These are phyloP conservation scores for Spizellomyces sp. DNA, from an alignment of 192 early-diverging fungal species.

Conservation along the genomic window DNA sequence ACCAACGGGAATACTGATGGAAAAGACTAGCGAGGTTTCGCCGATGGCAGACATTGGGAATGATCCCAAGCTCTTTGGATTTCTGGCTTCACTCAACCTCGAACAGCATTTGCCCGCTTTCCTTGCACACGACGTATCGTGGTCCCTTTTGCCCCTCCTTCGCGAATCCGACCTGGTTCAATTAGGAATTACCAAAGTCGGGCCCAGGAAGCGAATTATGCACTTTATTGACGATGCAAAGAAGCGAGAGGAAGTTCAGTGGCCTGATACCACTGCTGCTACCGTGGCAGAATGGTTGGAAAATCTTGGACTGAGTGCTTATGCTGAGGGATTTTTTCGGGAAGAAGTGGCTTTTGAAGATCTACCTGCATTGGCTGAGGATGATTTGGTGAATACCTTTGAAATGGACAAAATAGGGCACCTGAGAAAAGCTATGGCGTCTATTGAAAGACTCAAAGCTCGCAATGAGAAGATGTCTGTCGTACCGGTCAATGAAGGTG, in stretches of 20 bases:
- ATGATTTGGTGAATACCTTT: conserved; percentile 24
- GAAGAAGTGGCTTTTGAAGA: conserved; percentile 26
- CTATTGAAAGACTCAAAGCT: not conserved
- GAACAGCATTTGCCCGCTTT: conserved; percentile 11
- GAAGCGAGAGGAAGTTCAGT: not conserved
- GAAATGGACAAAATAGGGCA: conserved; percentile 25
- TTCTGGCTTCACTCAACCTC: conserved; percentile 17
- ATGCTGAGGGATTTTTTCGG: conserved; percentile 13
- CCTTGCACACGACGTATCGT: conserved; percentile 14
- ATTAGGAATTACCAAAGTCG: conserved; percentile 31
- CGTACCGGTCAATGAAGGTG: too few relatives aligned
- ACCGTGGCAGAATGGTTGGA: conserved; percentile 6
- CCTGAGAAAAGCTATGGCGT: not conserved
- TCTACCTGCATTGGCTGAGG: conserved; percentile 23
- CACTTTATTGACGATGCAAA: conserved; percentile 14
- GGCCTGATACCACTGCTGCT: not conserved
- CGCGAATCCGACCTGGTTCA: conserved; percentile 22
- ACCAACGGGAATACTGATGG: not conserved
- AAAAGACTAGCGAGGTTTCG: not conserved
- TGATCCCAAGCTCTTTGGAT: not conserved
- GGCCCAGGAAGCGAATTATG: conserved; percentile 29
- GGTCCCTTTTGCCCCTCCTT: conserved; percentile 12
- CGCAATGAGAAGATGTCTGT: too few relatives aligned
- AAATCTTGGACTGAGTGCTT: conserved; percentile 1
- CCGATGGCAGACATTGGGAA: not conserved